phyloP scores from a whole-genome alignment of 768 basidiomycete genomes.

The Tricholoma sp. region DNA sequence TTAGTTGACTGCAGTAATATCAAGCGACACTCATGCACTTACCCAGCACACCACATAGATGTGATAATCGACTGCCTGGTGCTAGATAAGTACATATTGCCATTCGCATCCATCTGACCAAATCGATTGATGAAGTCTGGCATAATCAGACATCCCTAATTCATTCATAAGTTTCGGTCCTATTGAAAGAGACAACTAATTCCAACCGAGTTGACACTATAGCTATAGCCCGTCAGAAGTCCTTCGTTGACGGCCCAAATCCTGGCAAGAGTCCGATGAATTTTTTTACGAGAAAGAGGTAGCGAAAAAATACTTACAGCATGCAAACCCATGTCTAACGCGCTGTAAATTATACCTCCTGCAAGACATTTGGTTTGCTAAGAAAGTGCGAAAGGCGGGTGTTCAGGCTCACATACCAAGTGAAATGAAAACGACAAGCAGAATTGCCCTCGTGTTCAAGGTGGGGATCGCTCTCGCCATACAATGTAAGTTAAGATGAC shows the following conservation, averaged over 20 bases:
- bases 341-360: constrained; percentile 12
- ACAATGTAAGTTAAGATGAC: background rate
- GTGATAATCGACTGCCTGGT: constrained; percentile 74
- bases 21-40: constrained; percentile 12
- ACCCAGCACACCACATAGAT: constrained; percentile 74
- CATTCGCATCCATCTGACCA: constrained; percentile 45
- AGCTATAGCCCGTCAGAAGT: constrained; percentile 71
- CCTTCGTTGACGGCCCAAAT: constrained; percentile 26
- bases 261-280: background rate
- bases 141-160: constrained; percentile 74
- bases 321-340: background rate
- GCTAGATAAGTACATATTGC: constrained; percentile 47
- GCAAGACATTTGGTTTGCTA: background rate
- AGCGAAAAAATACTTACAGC: background rate
- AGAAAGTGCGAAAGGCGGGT: background rate
- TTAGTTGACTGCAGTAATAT: background rate
- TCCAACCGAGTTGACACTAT: constrained; percentile 69
- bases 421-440: constrained; percentile 66
- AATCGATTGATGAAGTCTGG: constrained; percentile 70
- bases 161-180: background rate
- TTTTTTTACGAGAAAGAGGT: background rate
- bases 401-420: constrained; percentile 45
- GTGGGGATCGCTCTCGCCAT: constrained; percentile 46
- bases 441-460: constrained; percentile 52
- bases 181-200: background rate